These are phyloP conservation scores for Pyrenula aspistea DNA, from an alignment of 495 filamentous ascomycete species.

Conservation along the genomic window DNA sequence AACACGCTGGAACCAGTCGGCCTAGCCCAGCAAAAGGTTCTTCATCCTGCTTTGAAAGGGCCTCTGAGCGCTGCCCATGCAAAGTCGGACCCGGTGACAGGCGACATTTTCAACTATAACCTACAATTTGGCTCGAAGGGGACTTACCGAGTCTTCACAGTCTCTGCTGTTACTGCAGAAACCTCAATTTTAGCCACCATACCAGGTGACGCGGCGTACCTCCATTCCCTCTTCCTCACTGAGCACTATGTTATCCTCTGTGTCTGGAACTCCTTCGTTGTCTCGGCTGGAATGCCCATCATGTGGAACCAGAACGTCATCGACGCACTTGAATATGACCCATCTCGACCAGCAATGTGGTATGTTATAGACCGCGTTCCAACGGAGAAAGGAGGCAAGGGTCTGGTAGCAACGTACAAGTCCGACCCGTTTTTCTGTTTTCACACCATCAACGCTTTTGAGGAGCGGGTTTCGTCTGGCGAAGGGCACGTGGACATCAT, in stretches of 20 bases:
- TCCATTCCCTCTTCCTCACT: slow-evolving; percentile 64
- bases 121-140: slow-evolving; percentile 31
- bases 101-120: slow-evolving; percentile 73
- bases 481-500: slow-evolving; percentile 34
- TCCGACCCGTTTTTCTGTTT: slow-evolving; percentile 59
- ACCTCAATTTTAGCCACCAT: slow-evolving; percentile 63
- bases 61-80: slow-evolving; percentile 54
- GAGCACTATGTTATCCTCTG: slow-evolving; percentile 55
- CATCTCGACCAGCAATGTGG: slow-evolving; percentile 44
- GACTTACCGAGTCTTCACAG: slow-evolving; percentile 56
- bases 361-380: slow-evolving; percentile 51
- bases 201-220: slow-evolving; percentile 41
- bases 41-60: slow-evolving; percentile 58
- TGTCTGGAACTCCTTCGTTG: slow-evolving; percentile 43
- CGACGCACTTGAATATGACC: slow-evolving; percentile 42
- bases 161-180: slow-evolving; percentile 44
- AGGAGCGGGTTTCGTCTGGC: slow-evolving; percentile 33
- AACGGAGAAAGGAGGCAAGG: slow-evolving; percentile 18
- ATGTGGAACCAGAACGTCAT: slow-evolving; percentile 44
- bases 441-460: slow-evolving; percentile 65
- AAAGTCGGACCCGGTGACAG: slow-evolving; percentile 55
- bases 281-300: slow-evolving; percentile 32
- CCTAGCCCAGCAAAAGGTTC: slow-evolving; percentile 35
- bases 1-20: slow-evolving; percentile 59
- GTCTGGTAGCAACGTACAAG: slow-evolving; percentile 47